These are phyloP conservation scores for Rugonectria rugulosa DNA, from an alignment of 2,329 filamentous ascomycete genomes.

Conservation along the genomic window DNA sequence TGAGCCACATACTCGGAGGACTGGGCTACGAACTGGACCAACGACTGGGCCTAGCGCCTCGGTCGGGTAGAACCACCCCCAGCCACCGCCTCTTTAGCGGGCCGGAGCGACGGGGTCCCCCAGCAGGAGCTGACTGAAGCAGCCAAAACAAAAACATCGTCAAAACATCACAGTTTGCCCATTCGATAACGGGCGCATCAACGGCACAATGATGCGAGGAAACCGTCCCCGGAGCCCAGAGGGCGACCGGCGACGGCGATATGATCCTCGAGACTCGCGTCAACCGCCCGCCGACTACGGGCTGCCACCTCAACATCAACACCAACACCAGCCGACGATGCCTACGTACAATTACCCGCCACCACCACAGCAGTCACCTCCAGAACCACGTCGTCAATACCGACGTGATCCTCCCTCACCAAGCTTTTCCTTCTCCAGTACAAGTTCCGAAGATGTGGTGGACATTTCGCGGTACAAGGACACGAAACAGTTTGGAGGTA, in stretches of 20 bases:
- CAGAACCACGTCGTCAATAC: constrained; percentile 31
- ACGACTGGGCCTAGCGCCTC: constrained; percentile 26
- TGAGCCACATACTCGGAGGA: no score
- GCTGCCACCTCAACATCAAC: constrained; percentile 8
- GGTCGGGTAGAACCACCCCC: constrained; percentile 32
- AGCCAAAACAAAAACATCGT: constrained; percentile 42
- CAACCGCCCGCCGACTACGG: constrained; percentile 37
- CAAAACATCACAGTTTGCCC: constrained; percentile 30
- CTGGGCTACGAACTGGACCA: constrained; percentile 26
- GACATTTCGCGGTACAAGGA: constrained; percentile 68
- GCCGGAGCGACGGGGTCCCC: constrained; percentile 35
- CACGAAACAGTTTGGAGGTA: constrained; percentile 58
- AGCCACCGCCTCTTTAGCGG: constrained; percentile 42
- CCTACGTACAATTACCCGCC: constrained; percentile 29
- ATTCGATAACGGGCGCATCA: constrained; percentile 34
- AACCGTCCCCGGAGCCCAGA: constrained; percentile 65
- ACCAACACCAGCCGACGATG: constrained; percentile 25
- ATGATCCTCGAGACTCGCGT: constrained; percentile 44
- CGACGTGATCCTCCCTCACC: constrained; percentile 43
- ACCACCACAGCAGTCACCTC: constrained; percentile 1
- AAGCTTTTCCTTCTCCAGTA: constrained; percentile 54
- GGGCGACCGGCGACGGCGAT: constrained; percentile 59
- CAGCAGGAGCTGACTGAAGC: constrained; percentile 34
- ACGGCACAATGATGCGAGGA: constrained; percentile 60
- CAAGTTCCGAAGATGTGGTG: constrained; percentile 65